These are phyloP conservation scores for Tuber aestivum DNA, from an alignment of 495 filamentous ascomycete genomes.

Conservation along the genomic window DNA sequence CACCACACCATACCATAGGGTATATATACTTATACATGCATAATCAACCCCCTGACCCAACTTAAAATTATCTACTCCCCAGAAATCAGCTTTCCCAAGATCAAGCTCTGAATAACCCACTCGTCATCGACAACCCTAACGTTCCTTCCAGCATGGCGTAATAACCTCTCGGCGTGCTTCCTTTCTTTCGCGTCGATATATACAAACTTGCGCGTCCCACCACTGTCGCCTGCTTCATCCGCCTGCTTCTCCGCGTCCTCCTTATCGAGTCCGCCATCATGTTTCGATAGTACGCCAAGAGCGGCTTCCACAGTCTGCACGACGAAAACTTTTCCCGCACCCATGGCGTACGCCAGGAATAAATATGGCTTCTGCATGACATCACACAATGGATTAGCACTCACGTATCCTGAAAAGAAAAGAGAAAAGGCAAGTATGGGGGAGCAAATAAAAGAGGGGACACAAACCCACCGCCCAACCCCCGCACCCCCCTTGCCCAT, in stretches of 20 bases:
- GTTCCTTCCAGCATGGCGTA: slow-evolving; percentile 44
- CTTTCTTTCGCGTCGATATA: slow-evolving; percentile 62
- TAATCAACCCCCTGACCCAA: not conserved
- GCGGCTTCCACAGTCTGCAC: slow-evolving; percentile 49
- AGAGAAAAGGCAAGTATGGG: not conserved
- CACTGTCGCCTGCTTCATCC: slow-evolving; percentile 45
- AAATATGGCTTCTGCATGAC: slow-evolving; percentile 51
- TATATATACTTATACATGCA: not conserved
- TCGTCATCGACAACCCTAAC: slow-evolving; percentile 72
- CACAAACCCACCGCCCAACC: slow-evolving; percentile 51
- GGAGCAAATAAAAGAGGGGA: slow-evolving; percentile 21
- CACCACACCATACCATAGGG: not conserved
- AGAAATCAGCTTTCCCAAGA: slow-evolving; percentile 71
- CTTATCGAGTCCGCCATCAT: slow-evolving; percentile 13
- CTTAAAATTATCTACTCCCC: slow-evolving; percentile 44
- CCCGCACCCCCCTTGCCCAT: slow-evolving; percentile 61
- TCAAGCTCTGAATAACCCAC: slow-evolving; percentile 86
- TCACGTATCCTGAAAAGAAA: not conserved
- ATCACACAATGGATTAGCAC: not conserved
- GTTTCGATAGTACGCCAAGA: slow-evolving; percentile 36
- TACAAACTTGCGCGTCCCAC: slow-evolving; percentile 65
- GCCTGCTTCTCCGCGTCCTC: slow-evolving; percentile 54
- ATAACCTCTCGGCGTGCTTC: slow-evolving; percentile 43
- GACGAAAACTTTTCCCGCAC: slow-evolving; percentile 59
- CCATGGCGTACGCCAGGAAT: slow-evolving; percentile 74